A percentile compares a stretch with the other conserved stretches of the same genome.
Conservation (phyloP, 331 rosid genomes). For the Telfairia occidentalis region DNA sequence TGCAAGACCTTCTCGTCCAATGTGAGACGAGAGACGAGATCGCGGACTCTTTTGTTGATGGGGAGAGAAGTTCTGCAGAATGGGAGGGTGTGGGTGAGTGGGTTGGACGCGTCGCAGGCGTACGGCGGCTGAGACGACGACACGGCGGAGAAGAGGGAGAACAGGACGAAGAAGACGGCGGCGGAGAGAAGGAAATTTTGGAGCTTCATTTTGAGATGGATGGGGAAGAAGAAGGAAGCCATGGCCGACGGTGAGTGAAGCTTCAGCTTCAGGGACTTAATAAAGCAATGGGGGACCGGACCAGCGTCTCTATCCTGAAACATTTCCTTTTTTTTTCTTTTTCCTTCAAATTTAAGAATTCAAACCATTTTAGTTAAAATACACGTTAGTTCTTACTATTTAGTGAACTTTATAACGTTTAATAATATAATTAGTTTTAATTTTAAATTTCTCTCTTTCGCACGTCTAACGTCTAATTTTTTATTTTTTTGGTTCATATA, state of each 20-base stretch:
- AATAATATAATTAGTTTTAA: no score
- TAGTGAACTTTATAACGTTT: no score
- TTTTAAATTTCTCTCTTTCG: no score
- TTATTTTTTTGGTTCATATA: no score
- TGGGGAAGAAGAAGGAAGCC: neutral
- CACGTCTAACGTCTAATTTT: no score
- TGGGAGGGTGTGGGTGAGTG: slow-evolving; percentile 36
- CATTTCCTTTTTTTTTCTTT: neutral
- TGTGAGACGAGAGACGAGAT: slow-evolving; percentile 74
- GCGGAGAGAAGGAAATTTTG: neutral
- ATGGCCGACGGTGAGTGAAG: neutral
- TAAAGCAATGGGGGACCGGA: neutral
- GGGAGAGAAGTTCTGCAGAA: slow-evolving; percentile 54
- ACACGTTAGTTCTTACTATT: no score
- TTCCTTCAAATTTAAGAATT: neutral
- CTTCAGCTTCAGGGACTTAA: neutral
- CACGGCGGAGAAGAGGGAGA: slow-evolving; percentile 10
- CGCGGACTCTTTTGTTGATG: slow-evolving; percentile 33
- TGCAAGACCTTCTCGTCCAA: slow-evolving; percentile 73
- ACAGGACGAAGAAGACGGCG: slow-evolving; percentile 5
- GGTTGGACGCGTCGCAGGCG: slow-evolving; percentile 63
- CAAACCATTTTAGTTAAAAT: neutral
- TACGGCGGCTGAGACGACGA: slow-evolving; percentile 37
- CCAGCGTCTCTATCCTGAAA: neutral
- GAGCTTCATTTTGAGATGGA: slow-evolving; percentile 14